Evolutionary conservation across 148 eudicot genomes (phyloP).

Genomic region (Fagopyrum esculentum): DNA sequence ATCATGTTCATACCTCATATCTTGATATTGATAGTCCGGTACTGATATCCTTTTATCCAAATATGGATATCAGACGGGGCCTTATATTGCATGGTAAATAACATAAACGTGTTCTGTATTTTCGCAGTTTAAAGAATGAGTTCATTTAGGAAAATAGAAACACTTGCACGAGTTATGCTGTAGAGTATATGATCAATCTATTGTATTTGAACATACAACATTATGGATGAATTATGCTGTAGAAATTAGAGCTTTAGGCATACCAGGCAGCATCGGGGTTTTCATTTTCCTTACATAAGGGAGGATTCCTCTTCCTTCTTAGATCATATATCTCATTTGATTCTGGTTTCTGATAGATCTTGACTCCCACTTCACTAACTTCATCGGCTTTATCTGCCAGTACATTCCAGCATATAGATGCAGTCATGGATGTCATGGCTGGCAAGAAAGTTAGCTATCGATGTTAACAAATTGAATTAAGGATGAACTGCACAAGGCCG

Average conservation of each 20-base stretch:
- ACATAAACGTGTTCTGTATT: neutral
- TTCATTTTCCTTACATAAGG: conserved; percentile 78
- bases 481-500: neutral
- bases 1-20: too few relatives aligned
- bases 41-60: too few relatives aligned
- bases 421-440: conserved; percentile 67
- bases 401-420: conserved; percentile 92
- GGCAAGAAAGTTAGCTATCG: conserved; percentile 20
- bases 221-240: neutral
- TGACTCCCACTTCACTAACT: conserved; percentile 66
- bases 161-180: neutral
- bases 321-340: conserved; percentile 67
- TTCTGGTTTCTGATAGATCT: conserved; percentile 88
- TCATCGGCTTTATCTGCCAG: conserved; percentile 91
- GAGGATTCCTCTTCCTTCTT: conserved; percentile 82
- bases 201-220: neutral
- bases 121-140: neutral
- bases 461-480: neutral
- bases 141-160: neutral
- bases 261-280: conserved; percentile 96
- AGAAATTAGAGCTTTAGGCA: conserved; percentile 15
- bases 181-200: neutral
- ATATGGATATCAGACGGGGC: too few relatives aligned
- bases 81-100: neutral
- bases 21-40: too few relatives aligned